Evolutionary conservation across 768 basidiomycete species (phyloP).

Genomic region (Rhodosporidiobolus odoratus): DNA sequence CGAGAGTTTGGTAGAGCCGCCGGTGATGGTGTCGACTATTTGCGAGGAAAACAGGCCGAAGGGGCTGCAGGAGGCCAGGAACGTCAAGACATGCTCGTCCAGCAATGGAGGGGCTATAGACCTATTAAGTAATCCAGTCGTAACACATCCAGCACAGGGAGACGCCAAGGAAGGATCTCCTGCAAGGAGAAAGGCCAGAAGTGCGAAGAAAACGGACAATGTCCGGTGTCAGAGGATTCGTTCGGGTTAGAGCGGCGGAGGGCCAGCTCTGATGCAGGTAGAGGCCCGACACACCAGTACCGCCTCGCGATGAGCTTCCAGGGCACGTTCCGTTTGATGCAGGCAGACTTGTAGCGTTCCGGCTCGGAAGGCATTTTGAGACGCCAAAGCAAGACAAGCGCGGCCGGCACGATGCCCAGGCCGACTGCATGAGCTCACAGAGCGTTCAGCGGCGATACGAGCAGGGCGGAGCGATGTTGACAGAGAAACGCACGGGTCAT

Average conservation of each 20-base stretch:
- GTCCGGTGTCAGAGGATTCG: too few relatives aligned
- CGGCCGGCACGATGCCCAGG: conserved; percentile 15
- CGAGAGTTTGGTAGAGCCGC: conserved; percentile 17
- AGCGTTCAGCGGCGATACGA: background rate
- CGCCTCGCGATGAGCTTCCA: conserved; percentile 61
- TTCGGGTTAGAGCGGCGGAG: too few relatives aligned
- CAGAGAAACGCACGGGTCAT: conserved; percentile 19
- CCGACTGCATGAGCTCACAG: conserved; percentile 9
- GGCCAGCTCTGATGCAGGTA: background rate
- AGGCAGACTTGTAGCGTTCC: background rate
- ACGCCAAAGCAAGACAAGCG: conserved; percentile 20
- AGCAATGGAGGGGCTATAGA: too few relatives aligned
- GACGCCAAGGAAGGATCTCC: conserved; percentile 58
- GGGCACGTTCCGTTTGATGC: conserved; percentile 16
- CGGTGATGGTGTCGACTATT: conserved; percentile 36
- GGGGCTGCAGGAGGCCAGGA: conserved; percentile 1
- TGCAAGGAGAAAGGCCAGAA: background rate
- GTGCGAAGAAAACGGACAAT: background rate
- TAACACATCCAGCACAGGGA: conserved; percentile 62
- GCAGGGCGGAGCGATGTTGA: background rate
- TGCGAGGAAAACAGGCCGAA: background rate
- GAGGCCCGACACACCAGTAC: conserved; percentile 56
- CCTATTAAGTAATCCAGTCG: conserved; percentile 49
- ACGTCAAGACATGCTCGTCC: too few relatives aligned
- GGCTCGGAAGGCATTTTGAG: conserved; percentile 6